Evolutionary conservation across 768 basidiomycete genomes (phyloP), one percentile per base, ranked within the genome.

Genomic region (Leccinellum albellum): DNA sequence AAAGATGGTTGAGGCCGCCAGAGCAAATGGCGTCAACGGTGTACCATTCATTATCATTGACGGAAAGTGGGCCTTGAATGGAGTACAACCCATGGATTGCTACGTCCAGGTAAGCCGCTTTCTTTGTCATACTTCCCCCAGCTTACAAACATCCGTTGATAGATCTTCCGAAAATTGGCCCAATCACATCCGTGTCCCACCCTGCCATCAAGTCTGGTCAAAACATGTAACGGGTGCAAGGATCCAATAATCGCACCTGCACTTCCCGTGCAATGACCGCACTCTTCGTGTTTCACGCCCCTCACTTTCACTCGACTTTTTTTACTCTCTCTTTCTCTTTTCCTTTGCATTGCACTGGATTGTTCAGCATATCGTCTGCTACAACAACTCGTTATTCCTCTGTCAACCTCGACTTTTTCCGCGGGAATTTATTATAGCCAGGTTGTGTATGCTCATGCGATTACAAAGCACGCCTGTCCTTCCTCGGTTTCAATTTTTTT

Each of bases 21-120:
- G 75, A 57, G 63, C 69, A 24, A 69, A 73, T n/a, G 77, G 79
- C 5, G 78, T 82, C 57, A 75, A 72, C 1, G 82, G 82, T 33
- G 80, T 82, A 1, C 82, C 82, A 0, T 82, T 80, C 66, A 74
- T 79, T 54, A 77, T 82, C 56, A 72, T 80, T 31, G 73, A 80
- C 37, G 70, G 73, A 12, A 76, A 73, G 50, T 80, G 75, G 73
- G 79, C 77, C 15, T 45, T 80, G 52, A 74, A 73, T 15, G 79
- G 79, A n/a, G 76, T 75, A 9, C 80, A 81, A 56, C 54, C 73
- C 9, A 64, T 62, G 37, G 78, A 79, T 17, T 73, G 70, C 45
- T 80, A 77, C 58, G 56, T 70, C 29, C 68, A 73, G 66, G 78
- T 76, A 47, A 42, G 71, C 21, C n/a, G 13, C n/a, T 4, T 31